Evolutionary conservation across 2,329 filamentous ascomycete genomes (phyloP), one percentile per base, ranked within the genome.

Genomic region (Fusarium bulbicola): DNA sequence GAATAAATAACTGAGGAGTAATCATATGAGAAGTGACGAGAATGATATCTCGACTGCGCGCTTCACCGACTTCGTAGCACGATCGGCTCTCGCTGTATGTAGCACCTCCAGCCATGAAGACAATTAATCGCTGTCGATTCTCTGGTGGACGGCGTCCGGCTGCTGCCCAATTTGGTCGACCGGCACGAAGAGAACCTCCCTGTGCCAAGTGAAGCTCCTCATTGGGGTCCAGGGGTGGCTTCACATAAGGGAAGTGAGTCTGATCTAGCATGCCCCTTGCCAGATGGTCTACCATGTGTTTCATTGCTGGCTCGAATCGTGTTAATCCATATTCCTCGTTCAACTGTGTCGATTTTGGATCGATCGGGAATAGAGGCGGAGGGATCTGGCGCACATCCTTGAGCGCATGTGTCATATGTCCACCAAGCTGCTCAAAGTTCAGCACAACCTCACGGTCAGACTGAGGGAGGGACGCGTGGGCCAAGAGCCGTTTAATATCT

Each of bases 111-210:
- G 95, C 96, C 88, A 98, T 92, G 80, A 97, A 98, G 21, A 98
- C 92, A 66, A 99, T 93, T 60, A 98, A 88, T 59, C 96, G 91
- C 81, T 99, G 96, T 59, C 92, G 90, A 73, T 95, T 97, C 80
- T 98, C 95, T 4, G 82, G 68, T 87, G 90, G 66, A 85, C 91
- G 89, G 50, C 92, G 88, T 47, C 94, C 91, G 15, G 93, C 92
- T 59, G 94, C 93, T 5, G 96, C 96, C 96, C 96, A 99, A 46
- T 95, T 97, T 4, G 95, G 96, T 78, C 97, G 97, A 21, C 95
- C 95, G 15, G 94, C 93, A 65, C 96, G 92, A 30, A 99, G 88
- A 20, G 95, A 98, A 18, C 93, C 90, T 73, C 93, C 88, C 32
- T 88, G 83, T 8, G 84, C 85, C 11, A 86, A 84, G 49, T 89